A percentile compares a stretch with the other conserved stretches of the same genome.
phyloP scores from a whole-genome alignment of 331 rosid species.

The Pyracantha coccinea region DNA sequence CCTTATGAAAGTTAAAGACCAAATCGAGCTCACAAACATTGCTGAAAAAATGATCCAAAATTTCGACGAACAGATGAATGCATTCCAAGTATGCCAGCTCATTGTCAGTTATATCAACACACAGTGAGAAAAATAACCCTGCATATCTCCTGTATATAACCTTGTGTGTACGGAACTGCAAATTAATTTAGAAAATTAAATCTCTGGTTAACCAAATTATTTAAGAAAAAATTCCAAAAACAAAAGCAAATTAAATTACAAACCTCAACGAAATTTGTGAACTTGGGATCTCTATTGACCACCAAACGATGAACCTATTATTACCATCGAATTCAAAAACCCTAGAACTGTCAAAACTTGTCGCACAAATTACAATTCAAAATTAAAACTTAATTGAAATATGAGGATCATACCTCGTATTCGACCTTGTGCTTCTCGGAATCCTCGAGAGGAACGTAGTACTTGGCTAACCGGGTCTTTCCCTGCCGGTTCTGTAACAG shows the following conservation, averaged over 20 bases:
- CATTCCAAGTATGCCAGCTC: slow-evolving; percentile 95
- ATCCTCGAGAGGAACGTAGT: slow-evolving; percentile 99
- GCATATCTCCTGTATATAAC: slow-evolving; percentile 95
- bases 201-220: background rate
- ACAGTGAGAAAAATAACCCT: slow-evolving; percentile 90
- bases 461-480: slow-evolving; percentile 75
- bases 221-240: background rate
- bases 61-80: slow-evolving; percentile 94
- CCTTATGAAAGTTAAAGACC: slow-evolving; percentile 99
- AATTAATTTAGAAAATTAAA: background rate
- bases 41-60: slow-evolving; percentile 98
- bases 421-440: slow-evolving; percentile 98
- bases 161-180: slow-evolving; percentile 96
- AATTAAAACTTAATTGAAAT: background rate
- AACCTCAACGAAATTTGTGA: slow-evolving; percentile 96
- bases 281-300: slow-evolving; percentile 94
- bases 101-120: slow-evolving; percentile 96
- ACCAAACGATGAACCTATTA: slow-evolving; percentile 93
- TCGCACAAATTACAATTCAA: background rate
- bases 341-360: background rate
- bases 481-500: slow-evolving; percentile 81
- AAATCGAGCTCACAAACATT: slow-evolving; percentile 95
- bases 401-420: slow-evolving; percentile 60
- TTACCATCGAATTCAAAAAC: slow-evolving; percentile 8
- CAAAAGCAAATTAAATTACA: background rate